Conservation (phyloP, 768 basidiomycete genomes). For the Suillus subalutaceus region DNA sequence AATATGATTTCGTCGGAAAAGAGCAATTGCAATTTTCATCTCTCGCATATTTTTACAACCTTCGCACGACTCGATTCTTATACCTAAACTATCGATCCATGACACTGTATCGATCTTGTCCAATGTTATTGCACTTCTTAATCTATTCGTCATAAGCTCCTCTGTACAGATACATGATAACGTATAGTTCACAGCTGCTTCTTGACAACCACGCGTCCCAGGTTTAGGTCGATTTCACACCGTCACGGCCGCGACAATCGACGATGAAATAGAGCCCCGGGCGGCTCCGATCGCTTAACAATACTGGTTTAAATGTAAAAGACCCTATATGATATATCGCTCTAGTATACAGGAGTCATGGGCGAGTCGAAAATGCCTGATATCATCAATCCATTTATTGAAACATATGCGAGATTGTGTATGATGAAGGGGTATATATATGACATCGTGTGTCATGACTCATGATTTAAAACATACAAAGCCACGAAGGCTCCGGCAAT, state of each 20-base stretch:
- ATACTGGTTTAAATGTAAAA: background rate
- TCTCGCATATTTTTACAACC: background rate
- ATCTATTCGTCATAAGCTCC: background rate
- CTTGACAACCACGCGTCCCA: background rate
- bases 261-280: background rate
- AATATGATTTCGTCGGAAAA: background rate
- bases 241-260: background rate
- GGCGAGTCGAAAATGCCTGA: background rate
- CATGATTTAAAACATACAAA: conserved; percentile 54
- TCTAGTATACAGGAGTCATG: background rate
- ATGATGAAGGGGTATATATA: conserved; percentile 2
- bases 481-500: conserved; percentile 46
- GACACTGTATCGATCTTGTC: background rate
- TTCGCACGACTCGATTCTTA: background rate
- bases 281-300: background rate
- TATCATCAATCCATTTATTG: background rate
- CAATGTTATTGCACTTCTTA: background rate
- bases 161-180: background rate
- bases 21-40: background rate
- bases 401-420: background rate
- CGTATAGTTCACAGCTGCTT: background rate
- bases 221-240: background rate
- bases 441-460: background rate
- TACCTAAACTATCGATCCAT: background rate
- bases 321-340: background rate